Evolutionary conservation across 108 stramenopile genomes (phyloP).

Genomic region (Epipyxis sp.): DNA sequence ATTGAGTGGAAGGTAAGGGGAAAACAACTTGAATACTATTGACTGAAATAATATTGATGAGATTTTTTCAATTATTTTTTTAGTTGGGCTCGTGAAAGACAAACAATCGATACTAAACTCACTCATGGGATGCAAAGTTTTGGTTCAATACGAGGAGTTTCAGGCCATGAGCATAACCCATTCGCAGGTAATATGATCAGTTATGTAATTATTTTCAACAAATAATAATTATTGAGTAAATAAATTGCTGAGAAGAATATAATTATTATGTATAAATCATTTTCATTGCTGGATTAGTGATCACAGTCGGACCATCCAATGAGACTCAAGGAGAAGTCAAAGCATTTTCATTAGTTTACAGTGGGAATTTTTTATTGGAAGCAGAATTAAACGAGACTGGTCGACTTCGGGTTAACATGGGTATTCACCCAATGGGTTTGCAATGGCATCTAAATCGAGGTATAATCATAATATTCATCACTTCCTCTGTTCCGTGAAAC

Average conservation of each 20-base stretch:
- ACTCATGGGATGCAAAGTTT: slow-evolving; percentile 31
- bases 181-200: slow-evolving; percentile 27
- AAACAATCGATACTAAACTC: background rate
- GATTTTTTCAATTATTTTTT: background rate
- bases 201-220: no score
- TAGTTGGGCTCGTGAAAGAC: slow-evolving; percentile 31
- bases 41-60: no score
- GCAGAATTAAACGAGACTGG: slow-evolving; percentile 11
- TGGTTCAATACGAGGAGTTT: slow-evolving; percentile 5
- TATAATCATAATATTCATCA: no score
- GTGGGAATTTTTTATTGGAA: slow-evolving; percentile 27
- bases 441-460: background rate
- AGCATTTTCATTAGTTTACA: slow-evolving; percentile 29
- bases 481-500: no score
- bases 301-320: slow-evolving; percentile 7
- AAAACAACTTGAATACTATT: no score
- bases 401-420: background rate
- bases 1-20: slow-evolving; percentile 1
- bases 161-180: slow-evolving; percentile 35
- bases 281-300: background rate
- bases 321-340: slow-evolving; percentile 24
- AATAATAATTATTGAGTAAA: no score
- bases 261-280: background rate
- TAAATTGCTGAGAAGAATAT: background rate
- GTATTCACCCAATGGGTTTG: background rate